Conservation (phyloP, 441 rosid genomes). For the Adansonia grandidieri region DNA sequence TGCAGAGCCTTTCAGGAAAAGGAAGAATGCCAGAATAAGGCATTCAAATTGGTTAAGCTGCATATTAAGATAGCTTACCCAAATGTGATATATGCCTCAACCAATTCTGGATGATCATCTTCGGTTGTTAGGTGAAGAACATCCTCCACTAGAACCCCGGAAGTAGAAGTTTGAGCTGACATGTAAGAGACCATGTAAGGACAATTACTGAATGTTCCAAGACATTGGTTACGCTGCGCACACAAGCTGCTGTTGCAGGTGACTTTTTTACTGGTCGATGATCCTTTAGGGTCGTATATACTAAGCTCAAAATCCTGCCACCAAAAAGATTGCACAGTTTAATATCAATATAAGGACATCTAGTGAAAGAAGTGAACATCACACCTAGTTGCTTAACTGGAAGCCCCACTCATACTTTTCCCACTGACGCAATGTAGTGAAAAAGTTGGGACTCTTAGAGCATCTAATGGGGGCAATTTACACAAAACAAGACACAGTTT, state of each 20-base stretch:
- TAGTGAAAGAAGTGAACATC: not conserved
- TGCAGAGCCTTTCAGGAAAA: conserved; percentile 10
- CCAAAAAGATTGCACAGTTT: conserved; percentile 1
- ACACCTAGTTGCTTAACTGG: not conserved
- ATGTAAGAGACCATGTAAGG: conserved; percentile 82
- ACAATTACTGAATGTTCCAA: conserved; percentile 72
- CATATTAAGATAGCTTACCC: conserved; percentile 52
- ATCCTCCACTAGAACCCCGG: conserved; percentile 82
- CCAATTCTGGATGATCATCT: conserved; percentile 48
- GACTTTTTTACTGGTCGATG: conserved; percentile 73
- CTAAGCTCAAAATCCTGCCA: conserved; percentile 74
- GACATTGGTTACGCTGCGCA: conserved; percentile 61
- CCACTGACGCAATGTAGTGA: not conserved
- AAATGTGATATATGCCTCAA: conserved; percentile 69
- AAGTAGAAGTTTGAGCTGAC: conserved; percentile 83
- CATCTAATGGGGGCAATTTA: not conserved
- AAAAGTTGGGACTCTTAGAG: not conserved
- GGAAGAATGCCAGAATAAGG: conserved; percentile 4
- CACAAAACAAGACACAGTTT: conserved; percentile 5
- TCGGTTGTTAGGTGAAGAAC: conserved; percentile 74
- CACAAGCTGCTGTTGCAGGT: conserved; percentile 71
- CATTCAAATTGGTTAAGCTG: conserved; percentile 11
- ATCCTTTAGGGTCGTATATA: conserved; percentile 67
- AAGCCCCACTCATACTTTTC: not conserved
- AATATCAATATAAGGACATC: conserved; percentile 18